Conservation (phyloP, 306 rosid species). For the Quercus engelmannii region DNA sequence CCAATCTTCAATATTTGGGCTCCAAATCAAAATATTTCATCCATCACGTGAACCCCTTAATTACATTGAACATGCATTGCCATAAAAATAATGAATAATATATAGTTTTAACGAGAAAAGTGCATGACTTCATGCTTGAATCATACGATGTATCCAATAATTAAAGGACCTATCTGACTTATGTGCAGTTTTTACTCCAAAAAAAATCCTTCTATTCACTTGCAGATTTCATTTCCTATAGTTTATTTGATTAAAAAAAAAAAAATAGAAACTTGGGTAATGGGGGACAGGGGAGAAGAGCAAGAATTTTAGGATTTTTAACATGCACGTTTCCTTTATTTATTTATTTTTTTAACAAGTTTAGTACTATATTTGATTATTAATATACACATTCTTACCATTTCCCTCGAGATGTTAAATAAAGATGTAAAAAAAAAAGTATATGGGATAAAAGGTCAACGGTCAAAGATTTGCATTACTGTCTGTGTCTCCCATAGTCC, state of each 20-base stretch:
- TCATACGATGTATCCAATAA: not conserved
- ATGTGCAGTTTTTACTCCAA: not conserved
- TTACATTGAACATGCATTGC: not conserved
- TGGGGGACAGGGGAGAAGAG: slow-evolving; percentile 8
- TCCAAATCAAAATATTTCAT: not conserved
- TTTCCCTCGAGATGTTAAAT: slow-evolving; percentile 72
- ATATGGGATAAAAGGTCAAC: slow-evolving; percentile 39
- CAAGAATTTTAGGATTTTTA: not conserved
- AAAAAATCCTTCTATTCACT: not conserved
- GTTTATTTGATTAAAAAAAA: not conserved
- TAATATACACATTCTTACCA: too few species aligned
- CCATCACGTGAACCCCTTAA: not conserved
- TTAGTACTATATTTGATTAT: too few species aligned
- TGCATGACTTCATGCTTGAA: not conserved
- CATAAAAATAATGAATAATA: not conserved
- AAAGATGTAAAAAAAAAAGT: slow-evolving; percentile 1
- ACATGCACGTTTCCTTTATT: not conserved
- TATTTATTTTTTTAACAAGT: not conserved
- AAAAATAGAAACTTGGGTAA: not conserved
- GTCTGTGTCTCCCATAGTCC: slow-evolving; percentile 56
- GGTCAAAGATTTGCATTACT: slow-evolving; percentile 81
- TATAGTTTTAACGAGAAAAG: not conserved
- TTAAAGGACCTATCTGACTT: not conserved
- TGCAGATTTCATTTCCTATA: not conserved
- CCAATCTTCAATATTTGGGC: not conserved